Conservation (phyloP, 176 grass and related monocot species). For the Echinochloa phyllopogon region DNA sequence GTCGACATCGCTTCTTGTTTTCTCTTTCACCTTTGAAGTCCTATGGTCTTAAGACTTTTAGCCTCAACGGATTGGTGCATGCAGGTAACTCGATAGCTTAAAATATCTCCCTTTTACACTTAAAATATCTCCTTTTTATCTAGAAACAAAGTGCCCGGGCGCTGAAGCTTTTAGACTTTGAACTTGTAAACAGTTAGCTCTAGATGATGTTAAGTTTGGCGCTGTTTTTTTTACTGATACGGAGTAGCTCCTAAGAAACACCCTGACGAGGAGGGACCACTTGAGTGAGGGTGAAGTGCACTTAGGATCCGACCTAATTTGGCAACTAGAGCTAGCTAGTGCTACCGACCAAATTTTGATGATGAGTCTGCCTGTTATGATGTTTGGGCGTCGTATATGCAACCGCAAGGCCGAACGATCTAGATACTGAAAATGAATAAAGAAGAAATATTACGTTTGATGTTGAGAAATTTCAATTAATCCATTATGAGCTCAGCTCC, state of each 20-base stretch:
- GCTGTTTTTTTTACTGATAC: not conserved
- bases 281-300: not conserved
- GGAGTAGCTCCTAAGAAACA: not conserved
- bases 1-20: not conserved
- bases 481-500: not conserved
- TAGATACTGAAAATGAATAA: not conserved
- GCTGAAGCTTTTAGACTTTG: not conserved
- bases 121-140: not conserved
- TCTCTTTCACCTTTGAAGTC: not conserved
- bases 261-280: not conserved
- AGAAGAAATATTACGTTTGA: not conserved
- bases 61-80: not conserved
- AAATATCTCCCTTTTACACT: not conserved
- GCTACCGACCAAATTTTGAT: not conserved
- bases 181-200: not conserved
- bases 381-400: not conserved
- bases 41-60: not conserved
- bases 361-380: not conserved
- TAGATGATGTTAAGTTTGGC: not conserved
- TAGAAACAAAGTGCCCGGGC: not conserved
- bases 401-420: not conserved
- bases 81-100: not conserved
- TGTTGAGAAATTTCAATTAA: not conserved
- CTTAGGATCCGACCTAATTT: conserved; percentile 25
- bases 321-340: not conserved